These are phyloP conservation scores for Gaeumannomyces sp. DNA, from an alignment of 2,329 filamentous ascomycete genomes.

Conservation along the genomic window DNA sequence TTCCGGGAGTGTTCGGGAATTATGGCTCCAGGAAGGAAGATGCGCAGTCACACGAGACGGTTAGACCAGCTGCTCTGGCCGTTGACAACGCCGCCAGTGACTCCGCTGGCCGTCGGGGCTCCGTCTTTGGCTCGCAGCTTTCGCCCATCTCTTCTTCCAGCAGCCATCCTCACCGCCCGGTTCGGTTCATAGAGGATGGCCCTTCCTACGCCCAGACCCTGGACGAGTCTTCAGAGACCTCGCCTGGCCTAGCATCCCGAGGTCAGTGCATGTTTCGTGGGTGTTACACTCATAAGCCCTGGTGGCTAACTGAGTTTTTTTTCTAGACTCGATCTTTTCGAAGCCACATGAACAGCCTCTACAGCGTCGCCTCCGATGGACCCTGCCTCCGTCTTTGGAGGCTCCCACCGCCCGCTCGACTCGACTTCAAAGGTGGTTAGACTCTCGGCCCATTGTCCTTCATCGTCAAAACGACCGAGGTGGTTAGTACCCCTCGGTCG, in stretches of 20 bases:
- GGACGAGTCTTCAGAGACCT: slow-evolving; percentile 5
- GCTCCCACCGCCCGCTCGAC: slow-evolving; percentile 14
- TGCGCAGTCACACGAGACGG: not conserved
- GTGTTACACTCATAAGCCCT: not conserved
- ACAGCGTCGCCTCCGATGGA: slow-evolving; percentile 18
- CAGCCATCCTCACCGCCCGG: not conserved
- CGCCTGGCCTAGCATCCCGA: slow-evolving; percentile 25
- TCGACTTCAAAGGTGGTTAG: slow-evolving; percentile 25
- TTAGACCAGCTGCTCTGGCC: not conserved
- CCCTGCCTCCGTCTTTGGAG: slow-evolving; percentile 13
- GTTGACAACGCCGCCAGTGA: not conserved
- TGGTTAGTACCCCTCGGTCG: slow-evolving; percentile 27
- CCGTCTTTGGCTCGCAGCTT: not conserved
- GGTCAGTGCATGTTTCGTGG: slow-evolving; percentile 20
- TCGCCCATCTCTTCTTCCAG: slow-evolving; percentile 3
- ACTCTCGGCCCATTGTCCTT: slow-evolving; percentile 35
- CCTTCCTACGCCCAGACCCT: slow-evolving; percentile 4
- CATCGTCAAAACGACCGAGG: slow-evolving; percentile 34
- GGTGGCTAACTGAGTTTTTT: slow-evolving; percentile 11
- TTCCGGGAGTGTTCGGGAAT: not conserved
- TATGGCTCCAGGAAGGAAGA: not conserved
- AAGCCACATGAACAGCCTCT: slow-evolving; percentile 33
- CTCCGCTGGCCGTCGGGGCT: not conserved
- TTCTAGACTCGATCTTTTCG: slow-evolving; percentile 38
- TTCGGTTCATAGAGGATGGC: not conserved